These are phyloP conservation scores for Candida tallmaniae DNA, from an alignment of 805 yeast genomes.

Conservation along the genomic window DNA sequence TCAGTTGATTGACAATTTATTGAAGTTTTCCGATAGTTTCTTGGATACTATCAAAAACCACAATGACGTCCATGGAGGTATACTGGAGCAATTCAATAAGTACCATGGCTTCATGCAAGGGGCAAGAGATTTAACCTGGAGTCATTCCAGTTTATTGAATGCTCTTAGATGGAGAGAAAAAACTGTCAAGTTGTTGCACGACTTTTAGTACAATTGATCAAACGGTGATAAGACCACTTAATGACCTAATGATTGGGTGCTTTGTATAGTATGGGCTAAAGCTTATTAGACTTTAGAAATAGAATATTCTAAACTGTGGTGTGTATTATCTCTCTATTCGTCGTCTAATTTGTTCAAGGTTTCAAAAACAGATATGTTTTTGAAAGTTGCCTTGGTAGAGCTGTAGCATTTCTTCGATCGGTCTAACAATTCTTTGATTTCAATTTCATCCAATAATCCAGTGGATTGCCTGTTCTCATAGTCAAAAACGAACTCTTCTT, in stretches of 20 bases:
- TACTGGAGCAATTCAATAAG: constrained; percentile 87
- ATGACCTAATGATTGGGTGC: too few species aligned
- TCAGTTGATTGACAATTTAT: constrained; percentile 41
- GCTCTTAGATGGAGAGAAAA: constrained; percentile 58
- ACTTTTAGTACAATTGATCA: too few species aligned
- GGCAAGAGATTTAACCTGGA: constrained; percentile 86
- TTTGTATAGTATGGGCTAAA: too few species aligned
- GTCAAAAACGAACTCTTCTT: constrained; percentile 11
- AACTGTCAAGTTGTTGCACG: background rate
- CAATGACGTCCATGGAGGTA: constrained; percentile 60
- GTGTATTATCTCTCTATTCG: constrained; percentile 4
- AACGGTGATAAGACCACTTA: too few species aligned
- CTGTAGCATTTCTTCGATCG: constrained; percentile 27
- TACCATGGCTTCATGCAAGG: constrained; percentile 84
- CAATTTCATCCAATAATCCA: constrained; percentile 23
- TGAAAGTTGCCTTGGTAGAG: constrained; percentile 17
- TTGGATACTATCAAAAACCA: constrained; percentile 55
- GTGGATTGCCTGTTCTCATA: constrained; percentile 3
- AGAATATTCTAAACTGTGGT: too few species aligned
- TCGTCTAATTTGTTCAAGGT: constrained; percentile 33
- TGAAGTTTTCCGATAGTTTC: constrained; percentile 64
- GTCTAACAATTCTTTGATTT: constrained; percentile 39
- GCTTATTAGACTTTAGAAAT: too few species aligned
- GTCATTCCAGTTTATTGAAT: constrained; percentile 73
- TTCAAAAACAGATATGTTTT: constrained; percentile 33